These are phyloP conservation scores for Penicillium ochrochloron DNA, from an alignment of 495 filamentous ascomycete genomes.

Conservation along the genomic window DNA sequence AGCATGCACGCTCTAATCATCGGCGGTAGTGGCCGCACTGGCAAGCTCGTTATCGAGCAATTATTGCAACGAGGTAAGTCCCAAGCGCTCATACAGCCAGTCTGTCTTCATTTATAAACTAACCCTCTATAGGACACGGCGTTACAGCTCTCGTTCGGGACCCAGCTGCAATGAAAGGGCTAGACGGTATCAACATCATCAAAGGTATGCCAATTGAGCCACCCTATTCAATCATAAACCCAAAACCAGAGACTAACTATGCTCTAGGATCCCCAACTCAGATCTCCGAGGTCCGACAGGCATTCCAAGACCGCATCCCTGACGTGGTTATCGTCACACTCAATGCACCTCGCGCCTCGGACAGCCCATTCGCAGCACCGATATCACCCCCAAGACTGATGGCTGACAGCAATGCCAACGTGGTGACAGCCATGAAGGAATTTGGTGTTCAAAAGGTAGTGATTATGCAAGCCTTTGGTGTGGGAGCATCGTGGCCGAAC, in stretches of 20 bases:
- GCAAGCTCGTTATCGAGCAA: constrained; percentile 45
- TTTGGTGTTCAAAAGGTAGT: constrained; percentile 44
- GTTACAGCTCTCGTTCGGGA: constrained; percentile 31
- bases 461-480: constrained; percentile 51
- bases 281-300: constrained; percentile 40
- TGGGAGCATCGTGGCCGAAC: constrained; percentile 51
- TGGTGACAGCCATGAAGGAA: constrained; percentile 45
- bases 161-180: constrained; percentile 17
- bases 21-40: constrained; percentile 48
- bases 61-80: constrained; percentile 32
- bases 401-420: constrained; percentile 50
- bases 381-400: constrained; percentile 49
- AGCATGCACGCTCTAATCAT: constrained; percentile 48
- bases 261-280: constrained; percentile 43
- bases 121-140: constrained; percentile 19
- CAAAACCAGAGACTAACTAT: neutral
- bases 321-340: constrained; percentile 51
- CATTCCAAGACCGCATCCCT: constrained; percentile 36
- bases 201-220: constrained; percentile 24
- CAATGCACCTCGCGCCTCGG: constrained; percentile 46
- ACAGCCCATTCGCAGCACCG: constrained; percentile 50
- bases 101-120: neutral
- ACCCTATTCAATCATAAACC: neutral
- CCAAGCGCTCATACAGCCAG: too few species aligned
- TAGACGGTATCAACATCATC: constrained; percentile 22